These are phyloP conservation scores for Phytophthora lateralis DNA, from an alignment of 352 stramenopile genomes.

Conservation along the genomic window DNA sequence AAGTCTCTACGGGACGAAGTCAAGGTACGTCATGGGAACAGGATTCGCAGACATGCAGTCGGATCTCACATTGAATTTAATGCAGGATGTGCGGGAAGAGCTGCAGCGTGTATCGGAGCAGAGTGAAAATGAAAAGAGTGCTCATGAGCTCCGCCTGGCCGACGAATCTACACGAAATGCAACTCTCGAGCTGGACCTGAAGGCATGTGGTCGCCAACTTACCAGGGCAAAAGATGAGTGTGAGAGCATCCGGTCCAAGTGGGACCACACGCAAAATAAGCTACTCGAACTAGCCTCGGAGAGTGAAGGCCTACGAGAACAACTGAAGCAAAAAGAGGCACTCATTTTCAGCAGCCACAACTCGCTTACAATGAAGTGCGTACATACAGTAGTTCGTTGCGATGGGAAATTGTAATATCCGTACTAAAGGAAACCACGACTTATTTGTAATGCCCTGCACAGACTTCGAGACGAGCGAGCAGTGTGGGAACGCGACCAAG, in stretches of 20 bases:
- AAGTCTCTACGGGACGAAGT: slow-evolving; percentile 68
- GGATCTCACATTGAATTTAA: too few relatives aligned
- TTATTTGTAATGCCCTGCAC: not conserved
- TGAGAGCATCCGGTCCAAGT: slow-evolving; percentile 53
- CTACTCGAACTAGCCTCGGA: slow-evolving; percentile 57
- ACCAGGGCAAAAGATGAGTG: slow-evolving; percentile 52
- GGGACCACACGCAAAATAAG: slow-evolving; percentile 64
- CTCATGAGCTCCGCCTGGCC: slow-evolving; percentile 51
- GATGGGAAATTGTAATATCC: not conserved
- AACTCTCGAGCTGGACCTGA: slow-evolving; percentile 64
- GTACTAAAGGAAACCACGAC: not conserved
- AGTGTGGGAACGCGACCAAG: slow-evolving; percentile 55
- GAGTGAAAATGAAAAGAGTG: slow-evolving; percentile 43
- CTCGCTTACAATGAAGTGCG: slow-evolving; percentile 56
- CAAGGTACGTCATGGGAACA: slow-evolving; percentile 35
- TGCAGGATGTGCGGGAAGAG: slow-evolving; percentile 59
- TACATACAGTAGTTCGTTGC: not conserved
- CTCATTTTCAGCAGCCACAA: slow-evolving; percentile 71
- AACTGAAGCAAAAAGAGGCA: slow-evolving; percentile 77
- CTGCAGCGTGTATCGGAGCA: slow-evolving; percentile 42
- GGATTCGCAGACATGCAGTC: too few relatives aligned
- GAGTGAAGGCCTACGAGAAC: slow-evolving; percentile 61
- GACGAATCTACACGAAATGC: slow-evolving; percentile 50
- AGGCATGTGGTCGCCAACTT: slow-evolving; percentile 53
- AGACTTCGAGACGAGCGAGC: slow-evolving; percentile 69